These are phyloP conservation scores for Artemisia annua DNA, from an alignment of 129 eudicot species.

Conservation along the genomic window DNA sequence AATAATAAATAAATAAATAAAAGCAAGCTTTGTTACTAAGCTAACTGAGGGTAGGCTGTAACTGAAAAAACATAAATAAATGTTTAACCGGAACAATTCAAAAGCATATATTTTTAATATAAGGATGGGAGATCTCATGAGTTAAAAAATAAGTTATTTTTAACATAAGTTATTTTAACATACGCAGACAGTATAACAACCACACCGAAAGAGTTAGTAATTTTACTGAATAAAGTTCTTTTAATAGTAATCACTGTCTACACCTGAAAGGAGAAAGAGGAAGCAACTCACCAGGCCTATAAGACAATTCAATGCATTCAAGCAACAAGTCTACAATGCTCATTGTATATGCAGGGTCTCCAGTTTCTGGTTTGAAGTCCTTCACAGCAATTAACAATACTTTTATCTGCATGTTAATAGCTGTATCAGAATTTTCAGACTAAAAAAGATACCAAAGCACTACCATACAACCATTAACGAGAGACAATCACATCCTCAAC, in stretches of 20 bases:
- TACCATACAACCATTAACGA: neutral
- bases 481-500: neutral
- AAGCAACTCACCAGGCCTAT: conserved; percentile 72
- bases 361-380: conserved; percentile 76
- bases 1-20: neutral
- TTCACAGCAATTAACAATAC: conserved; percentile 81
- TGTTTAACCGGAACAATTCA: neutral
- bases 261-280: neutral
- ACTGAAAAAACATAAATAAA: neutral
- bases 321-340: conserved; percentile 94
- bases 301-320: conserved; percentile 88
- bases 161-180: neutral
- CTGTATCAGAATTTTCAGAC: conserved; percentile 17
- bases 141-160: neutral
- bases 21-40: neutral
- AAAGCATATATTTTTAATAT: neutral
- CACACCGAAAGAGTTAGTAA: neutral
- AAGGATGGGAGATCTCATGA: neutral
- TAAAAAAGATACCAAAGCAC: neutral
- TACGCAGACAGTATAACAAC: neutral
- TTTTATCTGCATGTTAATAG: conserved; percentile 63
- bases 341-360: conserved; percentile 93
- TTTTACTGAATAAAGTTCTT: neutral
- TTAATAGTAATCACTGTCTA: neutral
- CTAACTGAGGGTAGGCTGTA: neutral